Base-by-base conservation (phyloP, 108 stramenopile genomes). In the Skeletonema costatum region DNA sequence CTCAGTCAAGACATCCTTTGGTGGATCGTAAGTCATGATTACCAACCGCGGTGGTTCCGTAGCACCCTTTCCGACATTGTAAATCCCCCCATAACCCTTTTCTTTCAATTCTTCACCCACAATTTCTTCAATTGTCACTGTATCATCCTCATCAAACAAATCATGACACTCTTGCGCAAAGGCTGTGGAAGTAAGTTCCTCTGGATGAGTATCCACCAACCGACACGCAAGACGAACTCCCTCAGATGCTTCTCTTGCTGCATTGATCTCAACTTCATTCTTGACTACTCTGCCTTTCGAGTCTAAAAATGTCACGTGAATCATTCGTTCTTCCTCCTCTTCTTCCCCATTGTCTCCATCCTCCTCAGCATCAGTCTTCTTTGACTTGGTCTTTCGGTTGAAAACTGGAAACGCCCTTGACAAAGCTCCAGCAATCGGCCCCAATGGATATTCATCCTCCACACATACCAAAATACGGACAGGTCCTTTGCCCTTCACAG, bases 21-120 rank as follows among this genome's bases (percentile, higher is more conserved):
- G 36, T 38, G 93, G 93, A 16, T 75, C 50, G 61, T 93, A 80
- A 3, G 83, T 83, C 53, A 97, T 60, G 33, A 95, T 88, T 19
- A 93, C 85, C 60, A 97, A 82, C 21, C 92, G 85, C 0, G 96
- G 94, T 11, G 90, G 92, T 69, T 90, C 70, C 13, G 64, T 77
- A 4, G 92, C 92, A 12, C 90, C 92, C 78, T 92, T 89, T 2
- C 96, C 96, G 25, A 97, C 96, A 60, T 91, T 91, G 59, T 89
- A 94, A 16, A 96, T 66, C 0, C 94, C 96, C 9, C 94, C 93
- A 60, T 93, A 93, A 10, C 96, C 94, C 16, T 71, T 68, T 53
- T 86, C 86, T 38, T 75, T 69, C 62, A 96, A 79, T 58, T 93
- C 94, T 12, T 88, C 88, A 9, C 96, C 96, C 9, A 74, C 68